Evolutionary conservation across 305 asterid genomes (phyloP), one percentile per base, ranked within the genome.

Genomic region (Coffea humblotiana): DNA sequence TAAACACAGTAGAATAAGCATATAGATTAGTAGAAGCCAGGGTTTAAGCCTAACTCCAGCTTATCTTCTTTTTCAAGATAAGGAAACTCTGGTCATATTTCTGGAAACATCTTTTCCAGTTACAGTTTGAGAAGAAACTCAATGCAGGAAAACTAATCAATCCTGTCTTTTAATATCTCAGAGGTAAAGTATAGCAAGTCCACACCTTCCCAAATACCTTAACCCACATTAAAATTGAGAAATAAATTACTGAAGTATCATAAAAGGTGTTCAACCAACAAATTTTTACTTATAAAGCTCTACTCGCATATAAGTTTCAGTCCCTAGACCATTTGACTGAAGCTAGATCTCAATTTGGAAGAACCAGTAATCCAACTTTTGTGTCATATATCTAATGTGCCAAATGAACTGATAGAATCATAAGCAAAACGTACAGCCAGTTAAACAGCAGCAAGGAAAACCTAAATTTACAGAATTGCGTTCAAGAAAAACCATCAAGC

Each of bases 301-400:
- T 40, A 40, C 18, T 40, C 12, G 25, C 48, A 15, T 40, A 58
- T 52, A n/a, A 10, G 10, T 71, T 23, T 32, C 58, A n/a, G 61
- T 77, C 29, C 72, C 43, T 54, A 27, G n/a, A 49, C 74, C 49
- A 71, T 16, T 11, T 71, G 25, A 29, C 2, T 75, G 15, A 64
- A 73, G 72, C 75, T 56, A 65, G 69, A 79, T 74, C 54, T 40
- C 37, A 15, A 54, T 21, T 40, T 18, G 37, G 71, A 25, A 54
- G 37, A 16, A 66, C n/a, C 72, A 51, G 10, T 52, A 52, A 40
- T n/a, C 51, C 48, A 74, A 27, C 10, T 54, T 51, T 54, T 64
- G 51, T 1, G 54, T 32, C 73, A 25, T 19, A 25, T 23, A 49
- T 13, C 67, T 52, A 15, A 63, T 19, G 47, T 35, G 14, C n/a